These are phyloP conservation scores for Catharanthus roseus DNA, from an alignment of 257 asterid genomes.

Conservation along the genomic window DNA sequence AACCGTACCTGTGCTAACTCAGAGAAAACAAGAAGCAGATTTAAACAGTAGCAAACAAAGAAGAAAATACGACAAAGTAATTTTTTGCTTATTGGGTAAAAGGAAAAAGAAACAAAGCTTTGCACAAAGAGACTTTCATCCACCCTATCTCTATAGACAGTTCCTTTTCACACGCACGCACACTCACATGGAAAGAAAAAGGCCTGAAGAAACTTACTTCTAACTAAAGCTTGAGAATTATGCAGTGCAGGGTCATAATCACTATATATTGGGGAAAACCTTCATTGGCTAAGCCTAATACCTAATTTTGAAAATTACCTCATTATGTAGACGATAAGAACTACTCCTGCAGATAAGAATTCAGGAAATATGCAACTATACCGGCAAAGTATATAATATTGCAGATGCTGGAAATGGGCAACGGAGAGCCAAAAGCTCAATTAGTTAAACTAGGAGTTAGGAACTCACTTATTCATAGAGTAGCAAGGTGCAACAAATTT, in stretches of 20 bases:
- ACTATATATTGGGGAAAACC: not conserved
- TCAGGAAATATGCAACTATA: not conserved
- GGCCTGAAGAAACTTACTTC: not conserved
- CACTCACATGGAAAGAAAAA: not conserved
- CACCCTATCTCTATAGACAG: too few relatives aligned
- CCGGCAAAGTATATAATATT: not conserved
- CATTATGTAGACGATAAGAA: not conserved
- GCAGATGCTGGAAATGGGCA: not conserved
- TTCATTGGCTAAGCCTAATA: not conserved
- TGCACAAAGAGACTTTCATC: too few relatives aligned
- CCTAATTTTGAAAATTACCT: not conserved
- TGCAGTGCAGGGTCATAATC: not conserved
- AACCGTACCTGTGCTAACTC: too few relatives aligned
- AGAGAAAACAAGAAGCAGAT: not conserved
- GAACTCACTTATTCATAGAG: slow-evolving; percentile 59
- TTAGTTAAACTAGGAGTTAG: too few relatives aligned
- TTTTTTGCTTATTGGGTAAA: not conserved
- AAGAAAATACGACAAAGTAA: not conserved
- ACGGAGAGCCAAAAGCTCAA: too few relatives aligned
- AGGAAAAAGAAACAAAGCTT: not conserved
- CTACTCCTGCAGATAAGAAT: not conserved
- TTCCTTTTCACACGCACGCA: too few relatives aligned
- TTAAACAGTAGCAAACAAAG: not conserved
- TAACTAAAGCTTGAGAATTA: not conserved
- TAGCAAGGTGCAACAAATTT: slow-evolving; percentile 93